These are phyloP conservation scores for Pseudogymnoascus sp. DNA, from an alignment of 2,329 filamentous ascomycete genomes.

Conservation along the genomic window DNA sequence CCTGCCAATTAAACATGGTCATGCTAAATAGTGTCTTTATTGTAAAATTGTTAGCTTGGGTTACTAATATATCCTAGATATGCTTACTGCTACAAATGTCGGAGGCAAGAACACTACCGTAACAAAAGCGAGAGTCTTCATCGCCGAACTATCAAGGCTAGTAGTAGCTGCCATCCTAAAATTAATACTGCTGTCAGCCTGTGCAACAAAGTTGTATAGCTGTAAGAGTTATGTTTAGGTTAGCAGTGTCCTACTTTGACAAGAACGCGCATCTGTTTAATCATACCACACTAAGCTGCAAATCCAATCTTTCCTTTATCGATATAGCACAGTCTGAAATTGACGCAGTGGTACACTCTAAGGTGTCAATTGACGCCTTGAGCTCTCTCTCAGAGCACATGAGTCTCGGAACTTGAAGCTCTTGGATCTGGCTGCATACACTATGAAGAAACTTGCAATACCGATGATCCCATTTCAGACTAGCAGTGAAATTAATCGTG, in stretches of 20 bases:
- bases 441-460: neutral
- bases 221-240: slow-evolving; percentile 12
- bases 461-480: neutral
- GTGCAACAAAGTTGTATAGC: slow-evolving; percentile 36
- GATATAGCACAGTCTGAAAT: neutral
- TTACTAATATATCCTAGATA: neutral
- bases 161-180: slow-evolving; percentile 35
- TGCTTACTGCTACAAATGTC: slow-evolving; percentile 35
- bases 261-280: neutral
- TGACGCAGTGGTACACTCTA: neutral
- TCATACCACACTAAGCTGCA: neutral
- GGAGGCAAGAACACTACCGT: slow-evolving; percentile 42
- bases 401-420: neutral
- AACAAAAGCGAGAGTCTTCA: slow-evolving; percentile 43
- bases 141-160: slow-evolving; percentile 40
- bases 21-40: neutral
- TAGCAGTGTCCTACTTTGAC: neutral
- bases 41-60: neutral
- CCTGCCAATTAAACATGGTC: neutral
- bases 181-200: slow-evolving; percentile 33
- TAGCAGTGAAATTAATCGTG: neutral
- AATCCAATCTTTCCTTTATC: neutral
- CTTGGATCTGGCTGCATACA: neutral
- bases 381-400: neutral
- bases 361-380: neutral